phyloP scores from a whole-genome alignment of 441 rosid species.

The Gossypium schwendimanii region DNA sequence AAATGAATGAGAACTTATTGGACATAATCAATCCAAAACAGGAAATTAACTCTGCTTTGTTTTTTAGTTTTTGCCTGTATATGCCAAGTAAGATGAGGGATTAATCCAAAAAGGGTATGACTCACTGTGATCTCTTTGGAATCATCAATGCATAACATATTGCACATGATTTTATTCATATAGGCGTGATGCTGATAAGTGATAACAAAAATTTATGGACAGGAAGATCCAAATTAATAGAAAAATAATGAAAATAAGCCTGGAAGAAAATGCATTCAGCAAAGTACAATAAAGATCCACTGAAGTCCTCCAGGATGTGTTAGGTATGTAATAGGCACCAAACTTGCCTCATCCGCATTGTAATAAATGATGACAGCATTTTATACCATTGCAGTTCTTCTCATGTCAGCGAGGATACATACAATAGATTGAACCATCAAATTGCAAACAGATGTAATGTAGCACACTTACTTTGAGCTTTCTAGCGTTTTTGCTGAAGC shows the following conservation, averaged over 20 bases:
- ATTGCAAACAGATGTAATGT: slow-evolving; percentile 2
- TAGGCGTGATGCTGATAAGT: neutral
- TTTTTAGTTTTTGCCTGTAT: neutral
- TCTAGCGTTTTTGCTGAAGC: slow-evolving; percentile 87
- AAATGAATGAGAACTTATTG: neutral
- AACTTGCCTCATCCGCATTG: neutral
- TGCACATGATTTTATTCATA: neutral
- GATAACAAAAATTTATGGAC: neutral
- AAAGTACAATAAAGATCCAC: neutral
- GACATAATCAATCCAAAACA: neutral
- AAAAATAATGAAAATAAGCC: neutral
- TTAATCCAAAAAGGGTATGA: neutral
- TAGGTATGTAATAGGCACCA: neutral
- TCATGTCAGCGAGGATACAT: neutral
- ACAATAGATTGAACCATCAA: neutral
- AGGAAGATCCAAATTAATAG: neutral
- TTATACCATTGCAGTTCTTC: neutral
- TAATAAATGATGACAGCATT: neutral
- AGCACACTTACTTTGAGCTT: slow-evolving; percentile 62
- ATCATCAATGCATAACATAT: neutral
- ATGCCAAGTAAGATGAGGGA: neutral
- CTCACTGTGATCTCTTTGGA: neutral
- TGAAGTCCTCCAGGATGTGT: neutral
- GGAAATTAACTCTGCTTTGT: neutral
- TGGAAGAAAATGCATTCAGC: neutral